Evolutionary conservation across 805 yeast species (phyloP).

Genomic region (Monosporozyma siamensis): DNA sequence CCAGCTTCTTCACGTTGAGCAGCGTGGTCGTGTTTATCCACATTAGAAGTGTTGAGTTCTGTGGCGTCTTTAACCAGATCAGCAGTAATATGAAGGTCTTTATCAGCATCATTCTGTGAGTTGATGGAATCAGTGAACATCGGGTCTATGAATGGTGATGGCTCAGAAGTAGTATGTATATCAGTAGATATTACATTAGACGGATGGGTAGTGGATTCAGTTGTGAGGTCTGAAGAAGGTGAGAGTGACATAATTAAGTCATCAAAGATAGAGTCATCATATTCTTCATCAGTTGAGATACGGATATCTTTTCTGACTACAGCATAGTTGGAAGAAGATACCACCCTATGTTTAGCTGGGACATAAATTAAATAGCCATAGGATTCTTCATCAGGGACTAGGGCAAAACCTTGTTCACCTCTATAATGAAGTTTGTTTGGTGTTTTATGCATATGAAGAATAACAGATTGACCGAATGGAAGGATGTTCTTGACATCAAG

Average conservation of each 20-base stretch:
- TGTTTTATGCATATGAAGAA: conserved; percentile 2
- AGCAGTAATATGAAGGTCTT: no score
- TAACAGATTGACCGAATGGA: conserved; percentile 9
- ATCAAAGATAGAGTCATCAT: background rate
- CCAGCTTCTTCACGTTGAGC: no score
- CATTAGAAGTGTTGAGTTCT: no score
- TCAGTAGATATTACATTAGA: no score
- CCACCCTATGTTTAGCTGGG: conserved; percentile 1
- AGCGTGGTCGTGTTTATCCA: no score
- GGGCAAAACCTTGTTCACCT: conserved; percentile 2
- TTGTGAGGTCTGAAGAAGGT: background rate
- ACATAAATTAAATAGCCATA: conserved; percentile 6
- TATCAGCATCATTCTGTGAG: no score
- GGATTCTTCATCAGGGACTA: conserved; percentile 6
- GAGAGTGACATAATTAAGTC: background rate
- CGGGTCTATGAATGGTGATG: no score
- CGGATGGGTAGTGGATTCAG: background rate
- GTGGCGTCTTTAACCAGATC: conserved; percentile 4
- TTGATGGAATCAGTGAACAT: no score
- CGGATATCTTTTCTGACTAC: background rate
- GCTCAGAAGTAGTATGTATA: no score
- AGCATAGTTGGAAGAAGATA: conserved; percentile 4
- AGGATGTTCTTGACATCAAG: conserved; percentile 5
- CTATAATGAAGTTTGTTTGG: background rate
- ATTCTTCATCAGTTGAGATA: background rate